Conservation (phyloP, 1,139 yeast species). For the Pneumocystis wakefieldiae region DNA sequence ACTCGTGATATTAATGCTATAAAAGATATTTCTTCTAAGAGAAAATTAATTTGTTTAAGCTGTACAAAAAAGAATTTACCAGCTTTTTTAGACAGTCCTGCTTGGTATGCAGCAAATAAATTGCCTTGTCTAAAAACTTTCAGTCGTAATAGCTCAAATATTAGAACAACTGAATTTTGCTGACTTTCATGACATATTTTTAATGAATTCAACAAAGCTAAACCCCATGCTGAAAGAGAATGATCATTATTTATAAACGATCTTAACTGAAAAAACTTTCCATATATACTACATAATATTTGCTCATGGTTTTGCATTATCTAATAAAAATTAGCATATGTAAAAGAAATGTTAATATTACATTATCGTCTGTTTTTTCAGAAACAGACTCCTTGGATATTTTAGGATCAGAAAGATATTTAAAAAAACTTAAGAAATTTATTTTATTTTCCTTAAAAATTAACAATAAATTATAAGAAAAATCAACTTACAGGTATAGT, state of each 20-base stretch:
- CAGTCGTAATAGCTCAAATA: slow-evolving; percentile 21
- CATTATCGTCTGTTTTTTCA: slow-evolving; percentile 1
- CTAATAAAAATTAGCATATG: slow-evolving; percentile 2
- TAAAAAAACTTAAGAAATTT: not conserved
- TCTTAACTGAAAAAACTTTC: slow-evolving; percentile 43
- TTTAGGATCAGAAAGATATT: not conserved
- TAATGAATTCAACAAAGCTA: slow-evolving; percentile 29
- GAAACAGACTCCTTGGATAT: not conserved
- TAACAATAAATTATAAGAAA: not conserved
- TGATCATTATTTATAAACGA: slow-evolving; percentile 37
- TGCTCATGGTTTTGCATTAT: slow-evolving; percentile 34
- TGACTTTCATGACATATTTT: slow-evolving; percentile 13
- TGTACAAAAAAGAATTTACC: not conserved
- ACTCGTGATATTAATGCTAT: slow-evolving; percentile 43
- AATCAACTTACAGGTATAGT: slow-evolving; percentile 3
- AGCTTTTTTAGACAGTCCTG: slow-evolving; percentile 24
- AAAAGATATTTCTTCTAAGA: slow-evolving; percentile 23
- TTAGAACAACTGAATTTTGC: slow-evolving; percentile 19
- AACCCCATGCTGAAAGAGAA: slow-evolving; percentile 44
- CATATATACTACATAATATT: slow-evolving; percentile 42
- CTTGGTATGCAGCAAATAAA: slow-evolving; percentile 20
- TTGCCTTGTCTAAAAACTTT: slow-evolving; percentile 10
- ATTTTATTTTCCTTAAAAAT: not conserved
- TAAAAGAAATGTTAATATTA: not conserved
- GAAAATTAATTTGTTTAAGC: not conserved